These are phyloP conservation scores for Arabidopsis arenosa DNA, from an alignment of 345 rosid species.

Conservation along the genomic window DNA sequence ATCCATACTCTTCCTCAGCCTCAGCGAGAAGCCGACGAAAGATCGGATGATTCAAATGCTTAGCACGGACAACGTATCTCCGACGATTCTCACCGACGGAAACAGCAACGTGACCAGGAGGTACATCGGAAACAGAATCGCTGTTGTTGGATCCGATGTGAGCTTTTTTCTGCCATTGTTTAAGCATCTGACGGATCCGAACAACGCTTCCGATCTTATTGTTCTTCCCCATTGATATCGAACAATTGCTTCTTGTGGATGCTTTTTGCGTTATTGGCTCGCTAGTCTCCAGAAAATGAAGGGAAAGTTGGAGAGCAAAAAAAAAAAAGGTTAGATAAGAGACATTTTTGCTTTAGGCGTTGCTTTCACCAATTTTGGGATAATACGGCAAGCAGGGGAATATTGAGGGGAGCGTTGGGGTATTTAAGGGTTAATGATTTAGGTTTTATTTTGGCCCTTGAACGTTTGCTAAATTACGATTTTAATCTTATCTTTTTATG, in stretches of 20 bases:
- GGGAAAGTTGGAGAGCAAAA: conserved; percentile 12
- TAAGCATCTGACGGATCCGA: conserved; percentile 79
- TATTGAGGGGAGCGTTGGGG: not conserved
- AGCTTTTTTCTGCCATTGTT: conserved; percentile 76
- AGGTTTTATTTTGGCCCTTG: conserved; percentile 1
- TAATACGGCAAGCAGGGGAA: conserved; percentile 40
- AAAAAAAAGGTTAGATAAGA: conserved; percentile 26
- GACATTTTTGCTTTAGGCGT: conserved; percentile 33
- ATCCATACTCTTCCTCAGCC: conserved; percentile 92
- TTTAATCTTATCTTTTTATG: not conserved
- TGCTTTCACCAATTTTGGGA: conserved; percentile 18
- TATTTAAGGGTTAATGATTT: conserved; percentile 19
- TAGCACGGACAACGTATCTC: conserved; percentile 74
- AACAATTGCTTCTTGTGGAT: conserved; percentile 9
- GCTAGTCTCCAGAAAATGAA: conserved; percentile 31
- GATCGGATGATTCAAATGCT: conserved; percentile 84
- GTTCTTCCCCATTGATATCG: conserved; percentile 48
- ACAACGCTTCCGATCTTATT: conserved; percentile 76
- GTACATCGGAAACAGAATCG: conserved; percentile 56
- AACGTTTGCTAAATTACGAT: not conserved
- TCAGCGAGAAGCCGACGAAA: conserved; percentile 64
- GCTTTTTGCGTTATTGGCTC: not conserved
- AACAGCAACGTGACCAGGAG: conserved; percentile 85
- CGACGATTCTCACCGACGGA: conserved; percentile 61
- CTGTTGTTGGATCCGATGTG: conserved; percentile 45